Evolutionary conservation across 371 early-diverging fungal species (phyloP).

Genomic region (Apophysomyces variabilis): DNA sequence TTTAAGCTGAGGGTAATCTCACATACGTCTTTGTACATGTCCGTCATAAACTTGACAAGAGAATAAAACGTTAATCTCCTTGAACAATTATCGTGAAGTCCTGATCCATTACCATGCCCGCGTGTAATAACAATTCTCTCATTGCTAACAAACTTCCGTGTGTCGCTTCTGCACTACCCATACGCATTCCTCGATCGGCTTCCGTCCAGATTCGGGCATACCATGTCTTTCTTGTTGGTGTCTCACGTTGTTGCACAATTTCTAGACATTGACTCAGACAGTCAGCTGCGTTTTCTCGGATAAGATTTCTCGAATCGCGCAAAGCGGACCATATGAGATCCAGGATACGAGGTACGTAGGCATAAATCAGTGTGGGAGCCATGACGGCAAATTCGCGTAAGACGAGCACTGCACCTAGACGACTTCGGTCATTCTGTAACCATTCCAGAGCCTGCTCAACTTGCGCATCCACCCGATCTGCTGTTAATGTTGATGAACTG

Average conservation of each 20-base stretch:
- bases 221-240: slow-evolving; percentile 68
- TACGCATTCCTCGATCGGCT: slow-evolving; percentile 75
- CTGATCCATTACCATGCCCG: slow-evolving; percentile 72
- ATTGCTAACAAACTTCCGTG: slow-evolving; percentile 90
- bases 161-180: slow-evolving; percentile 77
- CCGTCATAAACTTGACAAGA: slow-evolving; percentile 77
- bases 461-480: slow-evolving; percentile 88
- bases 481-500: slow-evolving; percentile 78
- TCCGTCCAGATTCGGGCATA: slow-evolving; percentile 88
- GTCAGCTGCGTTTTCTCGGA: slow-evolving; percentile 90
- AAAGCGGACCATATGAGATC: slow-evolving; percentile 89
- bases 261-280: slow-evolving; percentile 84
- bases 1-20: slow-evolving; percentile 79
- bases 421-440: slow-evolving; percentile 84
- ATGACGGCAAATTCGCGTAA: slow-evolving; percentile 82
- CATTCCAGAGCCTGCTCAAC: slow-evolving; percentile 90
- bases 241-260: slow-evolving; percentile 85
- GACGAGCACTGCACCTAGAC: slow-evolving; percentile 89
- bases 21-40: slow-evolving; percentile 77
- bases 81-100: neutral
- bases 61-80: neutral
- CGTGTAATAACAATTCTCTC: slow-evolving; percentile 79
- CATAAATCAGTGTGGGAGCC: slow-evolving; percentile 87
- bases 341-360: slow-evolving; percentile 84
- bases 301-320: slow-evolving; percentile 79